Evolutionary conservation across 2,329 filamentous ascomycete species (phyloP), one percentile per base, ranked within the genome.

Genomic region (Xylariaceae sp.): DNA sequence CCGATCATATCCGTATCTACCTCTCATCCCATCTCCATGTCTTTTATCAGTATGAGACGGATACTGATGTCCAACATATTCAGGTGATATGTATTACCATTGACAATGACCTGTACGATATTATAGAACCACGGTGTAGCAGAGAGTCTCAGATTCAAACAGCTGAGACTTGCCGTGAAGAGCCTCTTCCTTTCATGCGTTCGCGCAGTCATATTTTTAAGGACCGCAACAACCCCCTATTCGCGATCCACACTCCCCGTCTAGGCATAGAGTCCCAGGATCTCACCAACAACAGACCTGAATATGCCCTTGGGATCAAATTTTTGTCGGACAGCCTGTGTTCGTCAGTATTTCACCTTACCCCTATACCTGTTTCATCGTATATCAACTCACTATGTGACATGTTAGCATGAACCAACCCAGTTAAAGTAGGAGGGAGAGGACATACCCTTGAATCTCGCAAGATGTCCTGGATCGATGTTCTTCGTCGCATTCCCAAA

Each of bases 221-320:
- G 23, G 3, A 30, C 23, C 23, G 23, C 23, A 6, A 30, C 23
- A 3, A 6, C 23, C 23, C 5, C 23, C 5, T 30, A 30, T 30
- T 6, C 23, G 23, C 23, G 23, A 6, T 30, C 23, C 5, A 30
- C 23, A 30, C 13, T 17, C 0, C 11, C 18, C n/a, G 6, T 48
- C 23, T 66, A 71, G 35, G 67, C 61, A 64, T 78, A 80, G 56
- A 81, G 63, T 0, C 77, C 78, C 17, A 82, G 66, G 37, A 79
- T 78, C 69, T 82, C 78, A 0, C 78, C 79, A 1, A 81, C 70
- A 8, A 80, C 72, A 49, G 76, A 80, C 64, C 73, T 75, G 64
- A 76, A 82, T 1, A 77, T 73, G 1, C 75, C 76, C 10, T 80
- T 72, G 0, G 78, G 78, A 60, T 81, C 78, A 55, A 80, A 81